A percentile compares a stretch with the other conserved stretches of the same genome.
phyloP scores from a whole-genome alignment of 1,284 basidiomycete species.

The Cutaneotrichosporon arboriforme region DNA sequence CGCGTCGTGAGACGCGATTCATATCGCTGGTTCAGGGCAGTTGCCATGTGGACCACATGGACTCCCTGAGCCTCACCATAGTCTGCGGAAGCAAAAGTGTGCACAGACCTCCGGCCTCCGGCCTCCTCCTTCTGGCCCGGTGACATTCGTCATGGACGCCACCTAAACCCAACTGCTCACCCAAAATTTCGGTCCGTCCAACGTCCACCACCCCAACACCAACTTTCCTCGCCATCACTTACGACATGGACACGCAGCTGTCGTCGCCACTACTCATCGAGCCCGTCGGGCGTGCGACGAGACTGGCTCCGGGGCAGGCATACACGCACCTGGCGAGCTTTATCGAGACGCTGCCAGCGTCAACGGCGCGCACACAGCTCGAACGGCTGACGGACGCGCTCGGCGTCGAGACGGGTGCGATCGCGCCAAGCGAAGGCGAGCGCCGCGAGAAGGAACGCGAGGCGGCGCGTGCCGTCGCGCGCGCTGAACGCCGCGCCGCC shows the following conservation, averaged over 20 bases:
- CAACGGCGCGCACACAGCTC: constrained; percentile 40
- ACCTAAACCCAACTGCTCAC: too few relatives aligned
- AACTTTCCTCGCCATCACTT: not conserved
- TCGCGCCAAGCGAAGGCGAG: constrained; percentile 34
- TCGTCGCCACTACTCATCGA: constrained; percentile 39
- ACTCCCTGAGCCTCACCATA: too few relatives aligned
- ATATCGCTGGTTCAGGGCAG: too few relatives aligned
- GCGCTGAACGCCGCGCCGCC: constrained; percentile 21
- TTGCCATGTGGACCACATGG: too few relatives aligned
- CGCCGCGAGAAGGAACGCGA: constrained; percentile 29
- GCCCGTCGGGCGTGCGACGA: constrained; percentile 25
- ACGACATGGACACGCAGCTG: constrained; percentile 48
- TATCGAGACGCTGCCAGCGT: constrained; percentile 23
- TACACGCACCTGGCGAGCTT: constrained; percentile 34
- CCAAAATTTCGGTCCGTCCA: constrained; percentile 5
- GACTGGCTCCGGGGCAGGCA: constrained; percentile 25
- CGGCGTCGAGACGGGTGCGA: constrained; percentile 41
- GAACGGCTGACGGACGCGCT: constrained; percentile 45
- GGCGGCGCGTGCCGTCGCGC: constrained; percentile 22
- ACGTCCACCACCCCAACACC: not conserved
- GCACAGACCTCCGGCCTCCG: not conserved
- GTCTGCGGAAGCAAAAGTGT: not conserved
- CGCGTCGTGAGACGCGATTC: too few relatives aligned
- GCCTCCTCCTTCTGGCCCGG: not conserved
- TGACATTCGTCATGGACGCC: not conserved